These are phyloP conservation scores for Gamsiella multidivaricata DNA, from an alignment of 192 early-diverging fungal genomes.

Conservation along the genomic window DNA sequence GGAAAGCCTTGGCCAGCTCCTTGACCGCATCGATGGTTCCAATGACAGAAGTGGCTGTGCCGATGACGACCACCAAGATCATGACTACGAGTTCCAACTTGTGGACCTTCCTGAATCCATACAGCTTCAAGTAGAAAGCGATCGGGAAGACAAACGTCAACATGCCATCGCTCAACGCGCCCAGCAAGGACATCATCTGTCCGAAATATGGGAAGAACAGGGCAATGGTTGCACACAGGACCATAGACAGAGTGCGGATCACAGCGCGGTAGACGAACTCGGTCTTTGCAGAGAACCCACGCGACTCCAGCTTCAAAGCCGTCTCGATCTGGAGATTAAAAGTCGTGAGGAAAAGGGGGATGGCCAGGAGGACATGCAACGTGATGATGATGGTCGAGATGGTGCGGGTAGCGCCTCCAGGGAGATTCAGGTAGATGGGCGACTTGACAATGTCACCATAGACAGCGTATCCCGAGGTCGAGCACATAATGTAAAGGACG, in stretches of 20 bases:
- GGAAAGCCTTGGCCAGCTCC: constrained; percentile 64
- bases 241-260: constrained; percentile 61
- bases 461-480: constrained; percentile 69
- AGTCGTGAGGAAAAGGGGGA: constrained; percentile 73
- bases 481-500: constrained; percentile 70
- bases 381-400: constrained; percentile 73
- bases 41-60: constrained; percentile 68
- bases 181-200: constrained; percentile 73
- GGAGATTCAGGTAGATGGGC: constrained; percentile 73
- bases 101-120: constrained; percentile 53
- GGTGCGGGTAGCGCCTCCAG: constrained; percentile 60
- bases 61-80: constrained; percentile 57
- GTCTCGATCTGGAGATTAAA: constrained; percentile 72
- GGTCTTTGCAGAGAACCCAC: constrained; percentile 38
- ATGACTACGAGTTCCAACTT: constrained; percentile 42
- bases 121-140: constrained; percentile 64
- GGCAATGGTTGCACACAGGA: constrained; percentile 55
- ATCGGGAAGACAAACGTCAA: constrained; percentile 72
- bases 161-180: constrained; percentile 63
- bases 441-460: constrained; percentile 68
- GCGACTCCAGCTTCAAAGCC: constrained; percentile 59
- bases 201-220: constrained; percentile 71
- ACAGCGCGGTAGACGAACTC: constrained; percentile 61
- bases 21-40: constrained; percentile 73
- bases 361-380: constrained; percentile 73